Base-by-base conservation (phyloP, 139 green algal genomes). In the Zygnema cylindricum region DNA sequence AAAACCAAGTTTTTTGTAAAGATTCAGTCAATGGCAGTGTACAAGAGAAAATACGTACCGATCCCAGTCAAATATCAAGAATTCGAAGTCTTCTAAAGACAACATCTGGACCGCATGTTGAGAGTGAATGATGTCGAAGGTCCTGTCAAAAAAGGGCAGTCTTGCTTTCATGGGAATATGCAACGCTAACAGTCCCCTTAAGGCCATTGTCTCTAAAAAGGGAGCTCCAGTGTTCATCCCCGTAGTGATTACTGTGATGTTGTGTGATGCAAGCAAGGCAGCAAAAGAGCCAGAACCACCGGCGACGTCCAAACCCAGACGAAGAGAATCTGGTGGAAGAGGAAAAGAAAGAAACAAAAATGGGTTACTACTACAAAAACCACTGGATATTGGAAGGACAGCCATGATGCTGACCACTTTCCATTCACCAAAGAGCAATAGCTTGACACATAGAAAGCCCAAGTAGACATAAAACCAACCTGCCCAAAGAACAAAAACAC, bases 161-260 rank as follows among this genome's bases (percentile, higher is more conserved):
- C 77, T 49, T 33, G 32, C 35, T 55, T 84, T 41, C 71, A 79
- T 54, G 11, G 38, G 36, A 79, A 79, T 7, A 43, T 79, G 71
- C 3, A 79, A 33, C 2, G 35, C 33, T 49, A 38, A 32, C 41
- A 84, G 77, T 22, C 77, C 77, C 11, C 77, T 21, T 33, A 55
- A 36, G 2, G 77, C 77, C 41, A 84, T 43, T 22, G 77, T 84
- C 77, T 84, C 77, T 55, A 84, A 55, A 33, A 55, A 84, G 41
- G 77, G 77, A 11, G 71, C 71, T 43, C 71, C 71, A 11, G 7
- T 81, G 36, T 86, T 86, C 79, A 86, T 86, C 25, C 79, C 79
- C 21, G 79, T 86, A 0, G 79, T 86, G 1, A 86, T 1, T 23
- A 86, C 43, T 35, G 79, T 86, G 35, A 86, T 33, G 1, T 86